Evolutionary conservation across 1,139 yeast genomes (phyloP), one percentile per base, ranked within the genome.

Genomic region (Saccharomycopsis hybrid): DNA sequence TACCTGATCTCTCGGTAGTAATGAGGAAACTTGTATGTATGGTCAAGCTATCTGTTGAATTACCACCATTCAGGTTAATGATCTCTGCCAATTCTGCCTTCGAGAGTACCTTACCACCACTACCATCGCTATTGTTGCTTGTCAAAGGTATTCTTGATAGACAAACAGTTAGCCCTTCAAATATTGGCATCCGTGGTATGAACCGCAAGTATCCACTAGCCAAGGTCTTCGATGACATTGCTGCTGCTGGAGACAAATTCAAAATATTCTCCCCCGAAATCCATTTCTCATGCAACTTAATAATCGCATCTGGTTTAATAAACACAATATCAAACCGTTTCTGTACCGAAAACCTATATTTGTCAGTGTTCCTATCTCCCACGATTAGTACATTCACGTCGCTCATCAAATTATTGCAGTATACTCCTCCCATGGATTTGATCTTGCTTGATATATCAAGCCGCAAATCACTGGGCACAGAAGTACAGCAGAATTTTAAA

Each of bases 351-450:
- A 74, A 86, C 51, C 68, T 68, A 64, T 81, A 86, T 64, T 87
- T 87, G 30, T 80, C 84, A 0, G 94, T 80, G 56, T 76, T 69
- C 35, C 79, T 63, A 51, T 74, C 74, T 1, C 92, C 95, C 18
- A 86, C 92, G 3, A 87, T 71, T 43, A 87, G 66, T 54, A 77
- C 78, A 48, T 77, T 74, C 5, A 82, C 85, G 61, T 82, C 87
- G 47, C 81, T 76, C 74, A 82, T 80, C 55, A 86, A 69, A 59
- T 83, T 85, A 44, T 73, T 71, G 53, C 73, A 72, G 58, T 77
- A 77, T 5, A 62, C 61, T 0, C 92, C 95, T 1, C 95, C 95
- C 72, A 85, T 72, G 1, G 72, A 66, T 36, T 65, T 65, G 49
- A 83, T 70, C 58, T 73, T 73, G 3, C 62, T 60, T 2, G 71